A percentile compares a stretch with the other conserved stretches of the same genome.
These are phyloP conservation scores for Schizosaccharomyces cryophilus DNA, from an alignment of 805 yeast species.

Conservation along the genomic window DNA sequence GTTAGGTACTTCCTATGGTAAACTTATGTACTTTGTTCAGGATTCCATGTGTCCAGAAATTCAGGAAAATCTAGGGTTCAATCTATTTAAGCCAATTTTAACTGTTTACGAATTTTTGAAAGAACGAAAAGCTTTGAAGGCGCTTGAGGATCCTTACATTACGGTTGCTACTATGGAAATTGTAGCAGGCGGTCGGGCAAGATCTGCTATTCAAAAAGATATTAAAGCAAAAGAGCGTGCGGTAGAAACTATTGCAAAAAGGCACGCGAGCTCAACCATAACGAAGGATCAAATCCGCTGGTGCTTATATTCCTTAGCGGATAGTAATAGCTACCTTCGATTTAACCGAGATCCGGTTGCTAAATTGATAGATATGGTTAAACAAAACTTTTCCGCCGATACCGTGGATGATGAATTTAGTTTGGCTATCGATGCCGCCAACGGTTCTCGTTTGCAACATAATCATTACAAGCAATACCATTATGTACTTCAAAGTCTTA, in stretches of 20 bases:
- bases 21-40: conserved; percentile 54
- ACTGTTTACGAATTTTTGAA: conserved; percentile 30
- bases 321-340: conserved; percentile 46
- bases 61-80: conserved; percentile 47
- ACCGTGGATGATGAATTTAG: conserved; percentile 9
- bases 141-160: conserved; percentile 35
- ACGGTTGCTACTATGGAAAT: conserved; percentile 47
- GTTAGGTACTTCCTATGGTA: conserved; percentile 58
- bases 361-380: conserved; percentile 32
- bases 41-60: conserved; percentile 55
- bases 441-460: conserved; percentile 52
- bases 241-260: conserved; percentile 31
- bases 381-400: conserved; percentile 24
- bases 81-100: conserved; percentile 44
- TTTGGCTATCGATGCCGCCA: conserved; percentile 33
- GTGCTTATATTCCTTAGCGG: conserved; percentile 54
- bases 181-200: conserved; percentile 29
- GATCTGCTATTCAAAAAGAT: conserved; percentile 29
- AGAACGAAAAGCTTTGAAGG: conserved; percentile 16
- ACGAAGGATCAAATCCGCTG: conserved; percentile 43
- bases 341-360: conserved; percentile 44
- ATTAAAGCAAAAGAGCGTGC: conserved; percentile 46
- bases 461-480: conserved; percentile 48
- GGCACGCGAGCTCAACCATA: conserved; percentile 19
- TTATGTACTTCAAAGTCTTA: conserved; percentile 44